Evolutionary conservation across 805 yeast species (phyloP).

Genomic region (Teunomyces lycoperdinae): DNA sequence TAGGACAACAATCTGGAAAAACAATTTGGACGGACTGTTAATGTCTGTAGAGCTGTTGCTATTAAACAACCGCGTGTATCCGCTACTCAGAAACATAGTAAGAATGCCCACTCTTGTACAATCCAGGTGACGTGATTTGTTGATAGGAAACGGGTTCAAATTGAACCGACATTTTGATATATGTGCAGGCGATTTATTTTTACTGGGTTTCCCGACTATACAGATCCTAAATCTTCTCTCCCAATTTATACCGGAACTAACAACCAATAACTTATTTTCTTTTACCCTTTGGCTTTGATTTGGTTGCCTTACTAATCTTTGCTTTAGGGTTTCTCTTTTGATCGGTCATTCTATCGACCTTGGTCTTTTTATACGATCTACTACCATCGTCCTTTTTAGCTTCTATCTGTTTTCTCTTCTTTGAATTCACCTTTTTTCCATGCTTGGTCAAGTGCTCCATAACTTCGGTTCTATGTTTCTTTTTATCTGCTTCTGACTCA

Average conservation of each 20-base stretch:
- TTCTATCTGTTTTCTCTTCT: slow-evolving; percentile 70
- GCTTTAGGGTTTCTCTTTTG: slow-evolving; percentile 36
- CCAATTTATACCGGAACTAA: no score
- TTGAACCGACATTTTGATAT: not conserved
- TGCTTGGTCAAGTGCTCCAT: slow-evolving; percentile 43
- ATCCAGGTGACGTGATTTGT: not conserved
- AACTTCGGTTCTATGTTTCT: slow-evolving; percentile 36
- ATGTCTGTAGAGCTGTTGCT: slow-evolving; percentile 23
- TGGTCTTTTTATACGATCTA: slow-evolving; percentile 78
- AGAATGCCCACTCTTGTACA: not conserved
- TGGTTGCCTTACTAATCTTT: slow-evolving; percentile 8
- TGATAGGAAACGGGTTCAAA: not conserved
- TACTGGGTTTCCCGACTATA: not conserved
- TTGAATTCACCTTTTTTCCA: slow-evolving; percentile 59
- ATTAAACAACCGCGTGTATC: slow-evolving; percentile 26
- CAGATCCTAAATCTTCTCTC: not conserved
- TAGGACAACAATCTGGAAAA: slow-evolving; percentile 70
- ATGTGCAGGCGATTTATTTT: not conserved
- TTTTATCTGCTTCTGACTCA: slow-evolving; percentile 58
- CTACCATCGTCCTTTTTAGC: slow-evolving; percentile 48
- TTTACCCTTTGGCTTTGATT: slow-evolving; percentile 5
- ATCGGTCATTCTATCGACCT: slow-evolving; percentile 58
- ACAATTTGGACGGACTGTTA: slow-evolving; percentile 33
- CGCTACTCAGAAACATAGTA: slow-evolving; percentile 8
- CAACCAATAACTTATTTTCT: not conserved